Percentiles rank a stretch among this genome's conserved stretches.
phyloP scores from a whole-genome alignment of 148 eudicot species.

The Chenopodium album region DNA sequence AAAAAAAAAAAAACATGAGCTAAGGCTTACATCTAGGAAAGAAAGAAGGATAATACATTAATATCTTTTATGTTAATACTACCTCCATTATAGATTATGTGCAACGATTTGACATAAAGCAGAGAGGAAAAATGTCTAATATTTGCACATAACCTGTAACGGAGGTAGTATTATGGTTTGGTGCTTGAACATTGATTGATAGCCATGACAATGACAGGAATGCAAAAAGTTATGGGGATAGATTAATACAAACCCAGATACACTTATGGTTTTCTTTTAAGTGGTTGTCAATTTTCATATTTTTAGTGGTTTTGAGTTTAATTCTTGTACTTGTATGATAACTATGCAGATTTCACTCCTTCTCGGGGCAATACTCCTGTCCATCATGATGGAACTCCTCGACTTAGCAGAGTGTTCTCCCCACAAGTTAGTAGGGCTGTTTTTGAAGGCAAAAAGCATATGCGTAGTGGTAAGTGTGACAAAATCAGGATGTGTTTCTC shows the following conservation, averaged over 20 bases:
- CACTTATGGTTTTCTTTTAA: not conserved
- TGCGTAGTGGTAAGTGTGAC: constrained; percentile 24
- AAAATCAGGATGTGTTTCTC: not conserved
- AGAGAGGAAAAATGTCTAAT: too few relatives aligned
- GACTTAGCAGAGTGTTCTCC: constrained; percentile 26
- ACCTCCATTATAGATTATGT: too few relatives aligned
- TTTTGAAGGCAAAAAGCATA: constrained; percentile 30
- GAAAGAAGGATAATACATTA: not conserved
- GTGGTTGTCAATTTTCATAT: not conserved
- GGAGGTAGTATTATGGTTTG: not conserved
- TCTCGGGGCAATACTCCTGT: constrained; percentile 73
- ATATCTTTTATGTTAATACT: too few relatives aligned
- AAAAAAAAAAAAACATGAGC: too few relatives aligned
- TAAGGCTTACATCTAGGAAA: too few relatives aligned
- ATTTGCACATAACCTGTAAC: too few relatives aligned
- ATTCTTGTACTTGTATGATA: not conserved
- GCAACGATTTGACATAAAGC: too few relatives aligned
- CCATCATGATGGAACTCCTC: constrained; percentile 46
- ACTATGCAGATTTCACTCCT: constrained; percentile 74
- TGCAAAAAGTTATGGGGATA: not conserved
- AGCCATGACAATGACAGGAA: too few relatives aligned
- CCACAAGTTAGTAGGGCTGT: constrained; percentile 33
- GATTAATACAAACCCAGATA: not conserved
- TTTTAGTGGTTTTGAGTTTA: not conserved
- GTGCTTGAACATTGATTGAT: not conserved